Percentiles rank a stretch among this genome's conserved stretches.
Evolutionary conservation across 2,329 filamentous ascomycete genomes (phyloP).

Genomic region (Scedosporium minutisporum): DNA sequence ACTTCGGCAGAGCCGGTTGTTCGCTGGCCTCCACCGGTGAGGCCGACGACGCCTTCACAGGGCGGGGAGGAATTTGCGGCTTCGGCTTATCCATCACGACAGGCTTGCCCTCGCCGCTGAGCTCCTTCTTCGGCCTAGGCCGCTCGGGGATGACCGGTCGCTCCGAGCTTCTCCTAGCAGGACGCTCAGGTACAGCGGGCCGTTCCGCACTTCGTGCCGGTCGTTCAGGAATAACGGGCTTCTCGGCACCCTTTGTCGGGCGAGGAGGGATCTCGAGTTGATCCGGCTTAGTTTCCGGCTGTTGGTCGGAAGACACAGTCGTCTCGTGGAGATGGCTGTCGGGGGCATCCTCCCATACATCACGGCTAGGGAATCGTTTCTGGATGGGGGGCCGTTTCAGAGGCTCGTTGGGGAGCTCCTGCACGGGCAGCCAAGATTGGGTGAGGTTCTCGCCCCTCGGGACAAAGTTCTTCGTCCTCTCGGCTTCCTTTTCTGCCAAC

Average conservation of each 20-base stretch:
- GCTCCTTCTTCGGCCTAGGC: conserved; percentile 34
- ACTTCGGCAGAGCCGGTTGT: background rate
- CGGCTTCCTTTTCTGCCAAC: conserved; percentile 47
- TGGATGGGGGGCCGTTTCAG: conserved; percentile 47
- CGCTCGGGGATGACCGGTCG: conserved; percentile 33
- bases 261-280: conserved; percentile 1
- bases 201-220: background rate
- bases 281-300: conserved; percentile 18
- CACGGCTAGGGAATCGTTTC: conserved; percentile 78
- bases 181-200: conserved; percentile 11
- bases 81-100: conserved; percentile 45
- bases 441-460: conserved; percentile 11
- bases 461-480: conserved; percentile 40
- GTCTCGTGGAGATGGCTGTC: conserved; percentile 74
- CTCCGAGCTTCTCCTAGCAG: conserved; percentile 19
- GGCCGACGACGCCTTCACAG: conserved; percentile 39
- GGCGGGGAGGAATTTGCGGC: conserved; percentile 51
- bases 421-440: conserved; percentile 4
- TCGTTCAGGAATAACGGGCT: background rate
- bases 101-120: conserved; percentile 31
- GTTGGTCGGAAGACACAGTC: conserved; percentile 43
- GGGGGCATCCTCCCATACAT: conserved; percentile 91
- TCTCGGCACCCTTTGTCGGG: background rate
- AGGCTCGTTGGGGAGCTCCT: conserved; percentile 3
- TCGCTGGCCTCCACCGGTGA: conserved; percentile 1